Base-by-base conservation (phyloP, 129 eudicot species). In the Centella asiatica region DNA sequence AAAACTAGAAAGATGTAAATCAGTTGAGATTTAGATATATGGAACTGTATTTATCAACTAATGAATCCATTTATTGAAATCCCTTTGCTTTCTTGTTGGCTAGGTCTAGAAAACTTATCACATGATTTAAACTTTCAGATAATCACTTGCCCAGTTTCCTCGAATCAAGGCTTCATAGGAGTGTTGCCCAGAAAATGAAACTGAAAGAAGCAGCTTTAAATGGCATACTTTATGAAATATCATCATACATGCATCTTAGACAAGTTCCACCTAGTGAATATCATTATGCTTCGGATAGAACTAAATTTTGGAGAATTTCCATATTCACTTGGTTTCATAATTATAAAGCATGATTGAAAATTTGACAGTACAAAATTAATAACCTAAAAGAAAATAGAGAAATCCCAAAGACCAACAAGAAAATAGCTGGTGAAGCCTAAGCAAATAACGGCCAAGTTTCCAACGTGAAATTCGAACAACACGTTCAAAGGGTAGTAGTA, bases 1-100 rank as follows among this genome's bases (percentile, higher is more conserved):
- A 20, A 55, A 29, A 40, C 40, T 36, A 36, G 59, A 33, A 14
- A 76, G 53, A 44, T 75, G 80, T 70, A 72, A 57, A 81, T 67
- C 71, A n/a, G 55, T 72, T 73, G 57, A 75, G 46, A 72, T 69
- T 40, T 33, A 44, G 25, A 53, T 40, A 60, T 24, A 60, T 49
- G 66, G 68, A 72, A 62, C 60, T 70, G 72, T 58, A 54, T 76
- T 67, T 40, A 25, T 29, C 40, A 31, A 17, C 42, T 17, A 55
- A 31, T 29, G 57, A 50, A 27, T 25, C 29, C 31, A 23, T 33
- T 27, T n/a, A 5, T 0, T 36, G 0, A 24, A 60, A 60, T 1
- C 24, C 15, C 33, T 46, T 33, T 19, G 13, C 60, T 55, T 29
- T 48, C 44, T 32, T 19, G 40, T 32, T 27, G 20, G 28, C 55